These are phyloP conservation scores for Coprinellus aureogranulatus DNA, from an alignment of 768 basidiomycete species.

Conservation along the genomic window DNA sequence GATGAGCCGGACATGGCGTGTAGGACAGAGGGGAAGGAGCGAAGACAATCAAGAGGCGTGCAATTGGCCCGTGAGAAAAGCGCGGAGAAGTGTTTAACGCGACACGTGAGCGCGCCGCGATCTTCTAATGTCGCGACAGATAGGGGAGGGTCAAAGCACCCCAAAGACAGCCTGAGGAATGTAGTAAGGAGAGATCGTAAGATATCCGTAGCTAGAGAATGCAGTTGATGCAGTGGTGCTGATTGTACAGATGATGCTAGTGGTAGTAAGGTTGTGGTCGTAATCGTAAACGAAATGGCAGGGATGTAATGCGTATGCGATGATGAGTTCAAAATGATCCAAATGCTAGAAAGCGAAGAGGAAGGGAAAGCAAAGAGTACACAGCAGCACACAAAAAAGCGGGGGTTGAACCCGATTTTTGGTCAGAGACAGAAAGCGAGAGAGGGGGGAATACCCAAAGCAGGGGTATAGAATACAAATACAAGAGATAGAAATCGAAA, in stretches of 20 bases:
- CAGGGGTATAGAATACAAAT: slow-evolving; percentile 11
- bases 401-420: slow-evolving; percentile 86
- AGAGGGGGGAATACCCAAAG: slow-evolving; percentile 11
- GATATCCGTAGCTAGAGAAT: slow-evolving; percentile 25
- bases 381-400: slow-evolving; percentile 42
- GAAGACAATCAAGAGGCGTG: background rate
- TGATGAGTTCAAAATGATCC: background rate
- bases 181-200: too few relatives aligned
- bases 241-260: slow-evolving; percentile 21
- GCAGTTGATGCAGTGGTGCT: slow-evolving; percentile 58
- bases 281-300: slow-evolving; percentile 11
- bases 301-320: slow-evolving; percentile 6
- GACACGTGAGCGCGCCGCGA: background rate
- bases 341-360: slow-evolving; percentile 16
- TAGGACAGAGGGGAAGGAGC: background rate
- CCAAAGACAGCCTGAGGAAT: too few relatives aligned
- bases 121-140: too few relatives aligned
- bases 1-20: slow-evolving; percentile 31
- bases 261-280: slow-evolving; percentile 8
- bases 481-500: background rate
- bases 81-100: background rate
- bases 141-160: too few relatives aligned
- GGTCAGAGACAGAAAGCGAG: slow-evolving; percentile 10
- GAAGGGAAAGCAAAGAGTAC: slow-evolving; percentile 23
- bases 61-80: background rate